Conservation (phyloP, 768 basidiomycete genomes). For the Paxillus ammoniavirescens region DNA sequence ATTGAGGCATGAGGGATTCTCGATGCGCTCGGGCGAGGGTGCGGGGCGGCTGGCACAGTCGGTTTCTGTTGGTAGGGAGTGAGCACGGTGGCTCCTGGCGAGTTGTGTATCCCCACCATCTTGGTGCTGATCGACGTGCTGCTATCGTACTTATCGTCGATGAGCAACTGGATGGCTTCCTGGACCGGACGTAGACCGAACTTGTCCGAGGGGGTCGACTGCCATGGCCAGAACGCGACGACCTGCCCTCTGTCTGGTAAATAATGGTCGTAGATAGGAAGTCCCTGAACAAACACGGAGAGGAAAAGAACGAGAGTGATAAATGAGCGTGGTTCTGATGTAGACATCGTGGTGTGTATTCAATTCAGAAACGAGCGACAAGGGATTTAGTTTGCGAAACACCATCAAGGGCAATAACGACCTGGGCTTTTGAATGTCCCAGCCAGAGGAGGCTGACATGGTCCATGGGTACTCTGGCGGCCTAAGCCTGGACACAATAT, state of each 20-base stretch:
- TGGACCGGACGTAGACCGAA: conserved; percentile 4
- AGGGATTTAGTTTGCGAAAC: background rate
- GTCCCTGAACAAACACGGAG: background rate
- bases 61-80: conserved; percentile 8
- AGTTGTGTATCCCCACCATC: background rate
- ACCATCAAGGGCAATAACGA: no score
- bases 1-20: conserved; percentile 9
- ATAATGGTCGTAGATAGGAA: conserved; percentile 8
- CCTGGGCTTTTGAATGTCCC: no score
- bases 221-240: background rate
- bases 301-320: conserved; percentile 13
- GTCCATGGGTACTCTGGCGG: background rate
- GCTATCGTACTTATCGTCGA: background rate
- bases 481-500: no score
- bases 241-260: conserved; percentile 5
- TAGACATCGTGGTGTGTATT: background rate
- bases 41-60: background rate
- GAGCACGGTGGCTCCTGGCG: conserved; percentile 8
- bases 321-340: conserved; percentile 15
- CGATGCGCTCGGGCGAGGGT: conserved; percentile 9
- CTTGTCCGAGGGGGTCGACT: background rate
- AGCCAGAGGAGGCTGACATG: conserved; percentile 19
- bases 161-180: conserved; percentile 3
- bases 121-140: background rate
- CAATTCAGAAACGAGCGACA: background rate